A percentile compares a stretch with the other conserved stretches of the same genome.
Evolutionary conservation across 208 protist genomes (phyloP).

Genomic region (Leishmania tarentolae): DNA sequence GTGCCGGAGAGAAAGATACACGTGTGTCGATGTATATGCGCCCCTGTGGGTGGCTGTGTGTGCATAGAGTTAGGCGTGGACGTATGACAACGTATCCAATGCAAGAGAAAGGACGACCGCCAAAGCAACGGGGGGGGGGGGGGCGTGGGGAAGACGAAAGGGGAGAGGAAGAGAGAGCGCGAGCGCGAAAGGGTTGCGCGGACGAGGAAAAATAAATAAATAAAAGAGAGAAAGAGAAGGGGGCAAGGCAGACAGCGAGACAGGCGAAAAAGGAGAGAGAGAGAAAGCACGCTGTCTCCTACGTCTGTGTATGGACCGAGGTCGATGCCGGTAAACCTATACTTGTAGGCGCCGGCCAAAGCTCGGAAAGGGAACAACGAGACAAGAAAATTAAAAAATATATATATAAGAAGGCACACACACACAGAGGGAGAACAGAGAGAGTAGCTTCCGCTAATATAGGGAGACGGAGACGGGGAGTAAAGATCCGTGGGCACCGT

Average conservation of each 20-base stretch:
- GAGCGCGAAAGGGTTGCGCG: not conserved
- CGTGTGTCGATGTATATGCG: not conserved
- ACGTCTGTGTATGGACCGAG: not conserved
- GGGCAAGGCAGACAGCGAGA: not conserved
- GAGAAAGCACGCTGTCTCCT: not conserved
- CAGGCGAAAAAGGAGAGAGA: not conserved
- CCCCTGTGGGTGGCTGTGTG: not conserved
- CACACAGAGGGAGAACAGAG: not conserved
- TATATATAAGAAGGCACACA: not conserved
- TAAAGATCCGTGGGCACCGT: not conserved
- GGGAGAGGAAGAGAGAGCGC: not conserved
- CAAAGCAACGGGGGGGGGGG: too few species aligned
- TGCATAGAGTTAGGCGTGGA: not conserved
- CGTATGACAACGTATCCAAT: too few species aligned
- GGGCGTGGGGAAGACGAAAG: too few species aligned
- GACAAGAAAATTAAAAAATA: not conserved
- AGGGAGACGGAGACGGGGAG: not conserved
- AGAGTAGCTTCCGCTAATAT: not conserved
- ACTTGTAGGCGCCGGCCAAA: not conserved
- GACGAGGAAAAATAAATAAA: not conserved
- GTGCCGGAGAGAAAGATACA: too few species aligned
- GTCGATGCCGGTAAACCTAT: not conserved
- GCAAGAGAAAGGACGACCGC: too few species aligned
- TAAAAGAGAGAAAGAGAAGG: not conserved
- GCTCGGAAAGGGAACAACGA: not conserved